Evolutionary conservation across 495 filamentous ascomycete genomes (phyloP).

Genomic region (Aspergillus funiculosus): DNA sequence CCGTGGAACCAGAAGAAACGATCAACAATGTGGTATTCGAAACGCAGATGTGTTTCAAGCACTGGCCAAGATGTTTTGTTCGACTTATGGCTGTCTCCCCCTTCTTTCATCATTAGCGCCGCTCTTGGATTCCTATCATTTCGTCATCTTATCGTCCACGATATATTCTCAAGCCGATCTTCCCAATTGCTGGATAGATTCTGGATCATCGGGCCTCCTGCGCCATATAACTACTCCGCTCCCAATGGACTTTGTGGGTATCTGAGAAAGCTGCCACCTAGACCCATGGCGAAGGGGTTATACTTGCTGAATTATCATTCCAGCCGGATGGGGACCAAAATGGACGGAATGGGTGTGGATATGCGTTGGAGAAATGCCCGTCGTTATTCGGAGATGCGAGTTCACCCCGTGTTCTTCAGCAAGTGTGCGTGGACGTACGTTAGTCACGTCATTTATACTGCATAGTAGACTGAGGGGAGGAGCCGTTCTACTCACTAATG

Average conservation of each 20-base stretch:
- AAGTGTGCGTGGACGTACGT: not conserved
- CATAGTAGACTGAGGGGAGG: not conserved
- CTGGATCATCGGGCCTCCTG: conserved; percentile 24
- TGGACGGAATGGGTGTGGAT: conserved; percentile 1
- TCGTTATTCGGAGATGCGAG: not conserved
- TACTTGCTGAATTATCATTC: conserved; percentile 2
- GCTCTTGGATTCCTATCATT: too few species aligned
- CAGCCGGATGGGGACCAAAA: not conserved
- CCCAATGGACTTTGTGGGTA: conserved; percentile 16
- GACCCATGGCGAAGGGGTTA: conserved; percentile 12
- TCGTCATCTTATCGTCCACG: too few species aligned
- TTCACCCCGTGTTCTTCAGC: too few species aligned
- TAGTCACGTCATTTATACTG: conserved; percentile 3
- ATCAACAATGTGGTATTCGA: too few species aligned
- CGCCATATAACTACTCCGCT: conserved; percentile 20
- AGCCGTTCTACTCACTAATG: conserved; percentile 9
- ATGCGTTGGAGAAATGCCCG: conserved; percentile 3
- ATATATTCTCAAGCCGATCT: too few species aligned
- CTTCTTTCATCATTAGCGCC: too few species aligned
- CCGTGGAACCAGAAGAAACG: too few species aligned
- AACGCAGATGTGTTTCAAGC: too few species aligned
- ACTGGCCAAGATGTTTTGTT: too few species aligned
- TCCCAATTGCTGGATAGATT: too few species aligned
- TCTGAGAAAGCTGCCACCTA: conserved; percentile 9
- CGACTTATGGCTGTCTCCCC: too few species aligned